These are phyloP conservation scores for Pachyrhizus erosus DNA, from an alignment of 306 rosid species.

Conservation along the genomic window DNA sequence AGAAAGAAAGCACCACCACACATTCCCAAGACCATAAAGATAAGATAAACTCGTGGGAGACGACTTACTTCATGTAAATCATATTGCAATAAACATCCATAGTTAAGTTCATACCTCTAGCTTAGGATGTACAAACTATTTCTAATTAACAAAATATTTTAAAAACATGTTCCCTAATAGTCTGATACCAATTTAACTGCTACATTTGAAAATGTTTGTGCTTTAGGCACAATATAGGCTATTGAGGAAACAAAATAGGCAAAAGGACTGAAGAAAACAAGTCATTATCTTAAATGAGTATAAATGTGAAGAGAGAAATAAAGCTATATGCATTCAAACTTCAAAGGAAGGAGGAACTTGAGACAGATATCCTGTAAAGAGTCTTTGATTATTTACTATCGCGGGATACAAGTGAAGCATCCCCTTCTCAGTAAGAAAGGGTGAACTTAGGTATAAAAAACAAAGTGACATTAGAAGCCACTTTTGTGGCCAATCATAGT, in stretches of 20 bases:
- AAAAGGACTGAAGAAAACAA: constrained; percentile 7
- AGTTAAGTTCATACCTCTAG: background rate
- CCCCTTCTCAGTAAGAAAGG: constrained; percentile 23
- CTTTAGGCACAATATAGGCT: background rate
- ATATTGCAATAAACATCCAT: background rate
- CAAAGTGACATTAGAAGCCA: background rate
- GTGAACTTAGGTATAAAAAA: background rate
- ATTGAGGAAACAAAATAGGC: background rate
- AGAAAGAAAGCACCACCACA: background rate
- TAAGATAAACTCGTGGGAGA: background rate
- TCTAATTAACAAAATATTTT: no score
- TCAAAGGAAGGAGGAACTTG: constrained; percentile 3
- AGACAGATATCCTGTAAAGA: background rate
- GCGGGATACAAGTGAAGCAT: background rate
- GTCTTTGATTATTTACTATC: background rate
- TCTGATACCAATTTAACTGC: background rate
- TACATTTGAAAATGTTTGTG: background rate
- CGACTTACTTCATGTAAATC: background rate
- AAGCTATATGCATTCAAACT: background rate
- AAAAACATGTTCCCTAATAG: no score
- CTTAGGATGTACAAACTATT: background rate
- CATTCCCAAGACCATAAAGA: constrained; percentile 2
- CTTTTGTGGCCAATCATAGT: background rate
- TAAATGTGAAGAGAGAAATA: background rate
- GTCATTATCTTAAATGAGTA: background rate